These are phyloP conservation scores for Colletotrichum karsti DNA, from an alignment of 2,329 filamentous ascomycete genomes.

Conservation along the genomic window DNA sequence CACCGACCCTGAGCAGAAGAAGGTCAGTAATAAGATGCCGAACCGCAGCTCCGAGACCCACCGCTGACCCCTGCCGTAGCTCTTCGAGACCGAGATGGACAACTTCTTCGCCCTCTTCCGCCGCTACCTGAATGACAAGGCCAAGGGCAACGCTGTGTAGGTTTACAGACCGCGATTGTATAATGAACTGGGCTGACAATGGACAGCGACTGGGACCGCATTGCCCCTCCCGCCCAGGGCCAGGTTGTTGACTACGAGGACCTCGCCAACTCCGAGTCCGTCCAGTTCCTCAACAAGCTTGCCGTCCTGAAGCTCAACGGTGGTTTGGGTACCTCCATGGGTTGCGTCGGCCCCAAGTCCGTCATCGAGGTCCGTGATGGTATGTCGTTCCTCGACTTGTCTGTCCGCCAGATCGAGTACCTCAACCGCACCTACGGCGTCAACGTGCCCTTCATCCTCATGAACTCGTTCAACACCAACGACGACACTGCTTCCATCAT, in stretches of 20 bases:
- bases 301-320: constrained; percentile 99
- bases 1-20: constrained; percentile 81
- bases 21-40: constrained; percentile 65
- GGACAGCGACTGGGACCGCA: constrained; percentile 91
- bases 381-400: constrained; percentile 99
- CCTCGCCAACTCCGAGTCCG: constrained; percentile 87
- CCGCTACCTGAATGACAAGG: constrained; percentile 98
- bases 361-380: constrained; percentile 99
- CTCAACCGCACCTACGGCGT: constrained; percentile 97
- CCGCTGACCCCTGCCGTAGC: constrained; percentile 53
- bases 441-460: constrained; percentile 97
- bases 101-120: constrained; percentile 99
- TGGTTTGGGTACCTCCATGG: constrained; percentile 99
- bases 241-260: constrained; percentile 97
- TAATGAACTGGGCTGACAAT: constrained; percentile 31
- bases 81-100: constrained; percentile 99
- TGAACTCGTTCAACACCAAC: constrained; percentile 99
- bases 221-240: constrained; percentile 88
- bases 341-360: constrained; percentile 98
- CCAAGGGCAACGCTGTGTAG: constrained; percentile 91
- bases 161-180: constrained; percentile 38
- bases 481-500: constrained; percentile 98
- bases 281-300: constrained; percentile 95
- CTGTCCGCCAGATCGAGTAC: constrained; percentile 98
- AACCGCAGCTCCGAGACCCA: background rate